phyloP scores from a whole-genome alignment of 1,139 yeast species.

The Saccharomycopsis hybrid region DNA sequence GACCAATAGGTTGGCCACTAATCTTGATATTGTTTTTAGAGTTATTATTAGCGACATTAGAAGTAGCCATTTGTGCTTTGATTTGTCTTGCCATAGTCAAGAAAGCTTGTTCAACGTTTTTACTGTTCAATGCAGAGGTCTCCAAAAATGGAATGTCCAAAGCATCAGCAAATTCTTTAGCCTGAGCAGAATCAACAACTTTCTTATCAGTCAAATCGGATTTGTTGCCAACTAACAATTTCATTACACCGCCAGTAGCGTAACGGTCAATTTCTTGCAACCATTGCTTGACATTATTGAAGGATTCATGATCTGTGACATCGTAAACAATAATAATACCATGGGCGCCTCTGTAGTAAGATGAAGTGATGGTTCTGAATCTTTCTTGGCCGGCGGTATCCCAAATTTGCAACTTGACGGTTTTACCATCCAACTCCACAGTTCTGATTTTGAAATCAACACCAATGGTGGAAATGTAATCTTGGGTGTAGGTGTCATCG shows the following conservation, averaged over 20 bases:
- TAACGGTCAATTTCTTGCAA: constrained; percentile 97
- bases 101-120: constrained; percentile 97
- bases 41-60: constrained; percentile 40
- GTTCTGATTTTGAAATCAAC: constrained; percentile 98
- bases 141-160: constrained; percentile 94
- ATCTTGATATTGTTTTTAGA: constrained; percentile 29
- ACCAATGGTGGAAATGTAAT: constrained; percentile 95
- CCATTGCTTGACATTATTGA: constrained; percentile 98
- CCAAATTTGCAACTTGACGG: constrained; percentile 97
- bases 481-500: constrained; percentile 95
- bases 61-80: constrained; percentile 89
- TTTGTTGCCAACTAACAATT: constrained; percentile 93
- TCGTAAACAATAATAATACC: constrained; percentile 97
- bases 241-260: constrained; percentile 97
- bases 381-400: constrained; percentile 99
- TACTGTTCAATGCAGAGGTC: constrained; percentile 91
- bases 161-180: constrained; percentile 88
- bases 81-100: constrained; percentile 98
- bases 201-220: constrained; percentile 91
- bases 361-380: constrained; percentile 94
- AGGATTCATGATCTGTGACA: constrained; percentile 96
- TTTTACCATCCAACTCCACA: constrained; percentile 92
- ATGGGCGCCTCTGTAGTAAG: constrained; percentile 97
- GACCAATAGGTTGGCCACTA: constrained; percentile 72
- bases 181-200: constrained; percentile 93